Evolutionary conservation across 2,329 filamentous ascomycete species (phyloP).

Genomic region (Sphaerulina vaccinii): DNA sequence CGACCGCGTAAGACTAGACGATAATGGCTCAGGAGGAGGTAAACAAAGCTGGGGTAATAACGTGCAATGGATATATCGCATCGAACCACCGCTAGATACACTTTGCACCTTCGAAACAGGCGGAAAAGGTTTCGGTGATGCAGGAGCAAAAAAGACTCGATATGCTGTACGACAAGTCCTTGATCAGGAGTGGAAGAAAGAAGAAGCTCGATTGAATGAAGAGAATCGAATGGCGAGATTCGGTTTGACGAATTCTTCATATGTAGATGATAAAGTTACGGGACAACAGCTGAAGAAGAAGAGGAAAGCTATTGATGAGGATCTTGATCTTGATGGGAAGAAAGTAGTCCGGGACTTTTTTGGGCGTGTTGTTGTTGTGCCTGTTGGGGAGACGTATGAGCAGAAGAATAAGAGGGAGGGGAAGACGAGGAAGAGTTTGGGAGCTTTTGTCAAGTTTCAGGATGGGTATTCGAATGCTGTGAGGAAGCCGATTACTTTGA

Average conservation of each 20-base stretch:
- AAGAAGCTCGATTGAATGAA: constrained; percentile 65
- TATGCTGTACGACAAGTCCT: constrained; percentile 92
- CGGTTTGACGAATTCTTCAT: constrained; percentile 45
- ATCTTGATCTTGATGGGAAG: constrained; percentile 35
- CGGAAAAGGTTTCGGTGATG: constrained; percentile 49
- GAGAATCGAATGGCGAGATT: constrained; percentile 66
- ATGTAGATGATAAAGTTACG: constrained; percentile 14
- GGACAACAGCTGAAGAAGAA: constrained; percentile 13
- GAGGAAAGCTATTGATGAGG: constrained; percentile 19
- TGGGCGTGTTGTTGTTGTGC: constrained; percentile 64
- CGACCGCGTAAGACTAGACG: constrained; percentile 72
- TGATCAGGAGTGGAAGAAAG: constrained; percentile 82
- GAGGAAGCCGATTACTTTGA: constrained; percentile 77
- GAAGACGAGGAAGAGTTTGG: constrained; percentile 65
- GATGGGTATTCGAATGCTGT: constrained; percentile 93
- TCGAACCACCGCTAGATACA: constrained; percentile 88
- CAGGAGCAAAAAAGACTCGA: constrained; percentile 68
- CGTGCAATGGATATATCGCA: constrained; percentile 73
- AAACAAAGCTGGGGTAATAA: constrained; percentile 16
- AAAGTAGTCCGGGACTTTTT: constrained; percentile 78
- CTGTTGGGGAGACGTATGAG: constrained; percentile 38
- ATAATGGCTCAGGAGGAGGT: constrained; percentile 43
- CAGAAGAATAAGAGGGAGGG: constrained; percentile 40
- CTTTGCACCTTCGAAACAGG: constrained; percentile 73
- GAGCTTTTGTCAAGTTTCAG: constrained; percentile 87